Conservation (phyloP, 2,329 filamentous ascomycete genomes). For the Penicillium crustosum region DNA sequence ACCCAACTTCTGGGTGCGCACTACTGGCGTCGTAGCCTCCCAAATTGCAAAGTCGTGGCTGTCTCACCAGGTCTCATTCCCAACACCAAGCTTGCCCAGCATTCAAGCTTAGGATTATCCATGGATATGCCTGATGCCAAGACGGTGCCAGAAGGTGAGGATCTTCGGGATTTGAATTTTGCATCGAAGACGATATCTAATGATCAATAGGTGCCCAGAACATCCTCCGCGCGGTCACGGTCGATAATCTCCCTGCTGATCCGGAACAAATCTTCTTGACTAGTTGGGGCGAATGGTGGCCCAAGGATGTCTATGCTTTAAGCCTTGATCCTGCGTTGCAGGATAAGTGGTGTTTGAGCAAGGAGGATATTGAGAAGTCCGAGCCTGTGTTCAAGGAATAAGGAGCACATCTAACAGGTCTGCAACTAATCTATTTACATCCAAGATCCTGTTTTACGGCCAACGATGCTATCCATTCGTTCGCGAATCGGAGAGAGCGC, state of each 20-base stretch:
- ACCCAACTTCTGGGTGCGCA: constrained; percentile 24
- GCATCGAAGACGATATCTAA: background rate
- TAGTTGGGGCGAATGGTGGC: constrained; percentile 33
- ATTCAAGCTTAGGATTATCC: constrained; percentile 11
- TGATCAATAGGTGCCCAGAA: constrained; percentile 22
- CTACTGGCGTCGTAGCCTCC: constrained; percentile 27
- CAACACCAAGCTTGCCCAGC: constrained; percentile 21
- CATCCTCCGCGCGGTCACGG: constrained; percentile 23
- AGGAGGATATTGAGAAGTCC: constrained; percentile 24
- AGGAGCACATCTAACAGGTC: background rate
- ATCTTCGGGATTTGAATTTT: background rate
- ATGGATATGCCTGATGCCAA: constrained; percentile 30
- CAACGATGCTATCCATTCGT: background rate
- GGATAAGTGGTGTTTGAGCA: constrained; percentile 28
- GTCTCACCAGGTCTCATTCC: constrained; percentile 27
- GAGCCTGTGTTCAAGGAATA: constrained; percentile 12
- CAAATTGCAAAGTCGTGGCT: constrained; percentile 23
- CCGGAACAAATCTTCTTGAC: constrained; percentile 29
- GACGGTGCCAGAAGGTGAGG: constrained; percentile 25
- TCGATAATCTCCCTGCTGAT: constrained; percentile 21
- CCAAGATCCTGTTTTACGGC: background rate
- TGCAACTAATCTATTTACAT: background rate
- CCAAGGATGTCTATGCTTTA: constrained; percentile 25
- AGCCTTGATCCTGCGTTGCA: constrained; percentile 24
- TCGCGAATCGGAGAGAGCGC: background rate